Evolutionary conservation across 306 rosid genomes (phyloP), one percentile per base, ranked within the genome.

Genomic region (Clitoria ternatea): DNA sequence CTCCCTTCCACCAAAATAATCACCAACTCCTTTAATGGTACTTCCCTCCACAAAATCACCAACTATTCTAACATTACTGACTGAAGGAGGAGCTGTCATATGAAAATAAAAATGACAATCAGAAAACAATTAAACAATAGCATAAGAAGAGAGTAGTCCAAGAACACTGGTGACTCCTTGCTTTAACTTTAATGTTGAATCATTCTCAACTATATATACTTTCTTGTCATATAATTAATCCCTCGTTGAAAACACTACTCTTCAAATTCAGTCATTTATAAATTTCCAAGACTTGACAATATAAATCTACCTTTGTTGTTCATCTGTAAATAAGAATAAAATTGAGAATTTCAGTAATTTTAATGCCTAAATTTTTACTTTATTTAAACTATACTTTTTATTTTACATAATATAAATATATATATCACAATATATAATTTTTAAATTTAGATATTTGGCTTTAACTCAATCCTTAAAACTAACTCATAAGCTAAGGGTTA

Each of bases 1-100:
- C 84, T 94, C 99, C 81, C 88, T 87, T 63, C 99, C 99, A 69
- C 99, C 99, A 80, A 94, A 89, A 82, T 94, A 94, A 79, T 91
- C 85, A 72, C 99, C 99, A 75, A 85, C 80, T 61, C 99, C 99
- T 85, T 85, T 89, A 57, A 94, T 73, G 36, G 79, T 80, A 83
- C 8, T 47, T 74, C 94, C 99, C 85, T 94, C 97, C 59, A 91
- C 86, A 77, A 79, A 70, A 60, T 94, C 97, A 78, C 99, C 99
- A 70, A 87, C 68, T 64, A 94, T 83, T 77, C 66, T 84, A 65
- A 91, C 96, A 39, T 89, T 86, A 73, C 82, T 81, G 54, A 94
- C 91, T 36, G 96, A 94, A 6, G 99, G 99, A 66, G 90, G 90
- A 78, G 99, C 99, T 94, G 84, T 59, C 70, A 85, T 66, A 42